These are phyloP conservation scores for Neoboletus subvelutipes DNA, from an alignment of 768 basidiomycete genomes.

Conservation along the genomic window DNA sequence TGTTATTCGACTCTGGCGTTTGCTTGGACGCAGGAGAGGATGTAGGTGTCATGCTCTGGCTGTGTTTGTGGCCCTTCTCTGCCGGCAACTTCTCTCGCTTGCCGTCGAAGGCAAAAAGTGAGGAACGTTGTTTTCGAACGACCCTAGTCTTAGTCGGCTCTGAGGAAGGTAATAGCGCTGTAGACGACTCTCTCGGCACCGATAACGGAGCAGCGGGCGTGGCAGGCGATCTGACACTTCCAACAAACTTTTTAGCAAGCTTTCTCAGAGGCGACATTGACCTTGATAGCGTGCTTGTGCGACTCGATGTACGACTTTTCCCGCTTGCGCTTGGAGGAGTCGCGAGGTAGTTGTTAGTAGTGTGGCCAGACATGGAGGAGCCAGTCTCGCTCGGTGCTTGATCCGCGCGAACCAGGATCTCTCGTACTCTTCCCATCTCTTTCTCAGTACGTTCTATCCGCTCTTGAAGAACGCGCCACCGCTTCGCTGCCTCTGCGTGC, in stretches of 20 bases:
- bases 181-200: slow-evolving; percentile 40
- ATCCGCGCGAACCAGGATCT: slow-evolving; percentile 48
- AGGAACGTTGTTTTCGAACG: slow-evolving; percentile 59
- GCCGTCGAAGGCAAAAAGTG: slow-evolving; percentile 55
- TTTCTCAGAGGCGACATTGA: slow-evolving; percentile 82
- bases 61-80: slow-evolving; percentile 65
- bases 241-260: slow-evolving; percentile 69
- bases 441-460: slow-evolving; percentile 77
- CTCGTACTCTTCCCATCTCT: slow-evolving; percentile 76
- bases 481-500: slow-evolving; percentile 83
- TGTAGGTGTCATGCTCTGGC: slow-evolving; percentile 69
- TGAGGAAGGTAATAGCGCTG: slow-evolving; percentile 46
- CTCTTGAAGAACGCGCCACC: slow-evolving; percentile 80
- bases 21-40: slow-evolving; percentile 50
- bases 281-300: slow-evolving; percentile 51
- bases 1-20: slow-evolving; percentile 34
- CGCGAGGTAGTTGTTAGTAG: slow-evolving; percentile 59
- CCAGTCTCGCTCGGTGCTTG: slow-evolving; percentile 64
- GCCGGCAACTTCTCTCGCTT: slow-evolving; percentile 48
- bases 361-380: slow-evolving; percentile 63
- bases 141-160: slow-evolving; percentile 44
- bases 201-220: slow-evolving; percentile 48
- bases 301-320: slow-evolving; percentile 43
- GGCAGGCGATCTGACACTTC: slow-evolving; percentile 39
- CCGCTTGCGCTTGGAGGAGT: slow-evolving; percentile 57